Conservation (phyloP, 805 yeast genomes). For the Starmerella bombi region DNA sequence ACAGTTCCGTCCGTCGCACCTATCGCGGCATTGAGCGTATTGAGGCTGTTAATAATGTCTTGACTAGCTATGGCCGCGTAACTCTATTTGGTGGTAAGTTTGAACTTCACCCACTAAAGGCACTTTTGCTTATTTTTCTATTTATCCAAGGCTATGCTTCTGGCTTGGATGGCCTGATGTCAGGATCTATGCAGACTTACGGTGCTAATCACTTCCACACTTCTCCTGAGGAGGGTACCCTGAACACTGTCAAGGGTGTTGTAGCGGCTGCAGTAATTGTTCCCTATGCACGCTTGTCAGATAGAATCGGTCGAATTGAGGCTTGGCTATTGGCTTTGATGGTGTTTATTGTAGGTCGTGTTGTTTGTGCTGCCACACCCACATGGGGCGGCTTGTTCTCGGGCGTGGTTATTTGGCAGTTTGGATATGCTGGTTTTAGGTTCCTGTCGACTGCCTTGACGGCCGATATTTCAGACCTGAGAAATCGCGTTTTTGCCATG, state of each 20-base stretch:
- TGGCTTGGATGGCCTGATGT: conserved; percentile 47
- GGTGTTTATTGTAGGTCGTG: conserved; percentile 49
- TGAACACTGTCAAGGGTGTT: conserved; percentile 41
- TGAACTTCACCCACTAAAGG: conserved; percentile 1
- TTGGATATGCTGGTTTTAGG: conserved; percentile 54
- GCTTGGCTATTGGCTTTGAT: conserved; percentile 37
- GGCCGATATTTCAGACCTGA: conserved; percentile 54
- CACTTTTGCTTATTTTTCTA: conserved; percentile 34
- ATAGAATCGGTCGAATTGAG: conserved; percentile 50
- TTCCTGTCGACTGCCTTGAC: conserved; percentile 43
- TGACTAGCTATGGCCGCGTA: conserved; percentile 2
- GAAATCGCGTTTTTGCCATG: conserved; percentile 54
- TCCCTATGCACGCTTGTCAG: conserved; percentile 49
- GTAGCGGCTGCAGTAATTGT: conserved; percentile 59
- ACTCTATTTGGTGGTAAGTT: neutral
- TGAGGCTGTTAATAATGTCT: conserved; percentile 6
- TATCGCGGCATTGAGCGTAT: conserved; percentile 7
- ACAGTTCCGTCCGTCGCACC: neutral
- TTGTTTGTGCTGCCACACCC: conserved; percentile 48
- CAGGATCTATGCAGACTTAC: conserved; percentile 40
- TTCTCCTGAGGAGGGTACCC: conserved; percentile 47
- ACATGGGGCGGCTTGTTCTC: conserved; percentile 48
- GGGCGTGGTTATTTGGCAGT: conserved; percentile 43
- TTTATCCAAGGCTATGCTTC: conserved; percentile 47
- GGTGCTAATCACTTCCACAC: conserved; percentile 43